Evolutionary conservation across 202 grass and related monocot genomes (phyloP).

Genomic region (Dendrocalamus latiflorus): DNA sequence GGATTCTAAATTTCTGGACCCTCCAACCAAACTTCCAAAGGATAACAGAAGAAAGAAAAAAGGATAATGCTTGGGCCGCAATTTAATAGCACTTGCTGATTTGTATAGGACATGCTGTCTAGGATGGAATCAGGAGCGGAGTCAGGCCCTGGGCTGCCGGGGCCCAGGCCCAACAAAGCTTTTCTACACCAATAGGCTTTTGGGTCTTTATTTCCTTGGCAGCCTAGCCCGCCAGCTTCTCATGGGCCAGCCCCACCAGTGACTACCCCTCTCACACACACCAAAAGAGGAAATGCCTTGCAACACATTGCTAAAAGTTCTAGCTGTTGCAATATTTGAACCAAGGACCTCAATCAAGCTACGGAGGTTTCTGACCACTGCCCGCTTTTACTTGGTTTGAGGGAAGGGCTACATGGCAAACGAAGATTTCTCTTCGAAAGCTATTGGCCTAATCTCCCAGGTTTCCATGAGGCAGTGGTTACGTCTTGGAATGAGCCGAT

Average conservation of each 20-base stretch:
- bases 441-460: no score
- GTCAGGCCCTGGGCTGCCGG: no score
- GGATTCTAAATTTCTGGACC: neutral
- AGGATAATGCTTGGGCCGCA: neutral
- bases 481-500: no score
- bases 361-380: no score
- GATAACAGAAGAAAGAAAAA: neutral
- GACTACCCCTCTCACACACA: neutral
- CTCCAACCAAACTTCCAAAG: slow-evolving; percentile 12
- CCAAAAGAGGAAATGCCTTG: neutral
- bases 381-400: no score
- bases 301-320: neutral
- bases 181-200: neutral
- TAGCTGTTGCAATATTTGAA: neutral
- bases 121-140: neutral
- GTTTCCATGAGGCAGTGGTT: no score
- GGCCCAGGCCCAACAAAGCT: neutral
- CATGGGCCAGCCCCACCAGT: neutral
- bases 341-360: neutral
- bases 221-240: neutral
- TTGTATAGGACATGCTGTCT: neutral
- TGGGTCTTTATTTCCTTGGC: neutral
- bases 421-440: no score
- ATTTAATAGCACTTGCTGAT: neutral
- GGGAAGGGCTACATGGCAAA: no score